These are phyloP conservation scores for Ascosphaera apis DNA, from an alignment of 2,329 filamentous ascomycete genomes.

Conservation along the genomic window DNA sequence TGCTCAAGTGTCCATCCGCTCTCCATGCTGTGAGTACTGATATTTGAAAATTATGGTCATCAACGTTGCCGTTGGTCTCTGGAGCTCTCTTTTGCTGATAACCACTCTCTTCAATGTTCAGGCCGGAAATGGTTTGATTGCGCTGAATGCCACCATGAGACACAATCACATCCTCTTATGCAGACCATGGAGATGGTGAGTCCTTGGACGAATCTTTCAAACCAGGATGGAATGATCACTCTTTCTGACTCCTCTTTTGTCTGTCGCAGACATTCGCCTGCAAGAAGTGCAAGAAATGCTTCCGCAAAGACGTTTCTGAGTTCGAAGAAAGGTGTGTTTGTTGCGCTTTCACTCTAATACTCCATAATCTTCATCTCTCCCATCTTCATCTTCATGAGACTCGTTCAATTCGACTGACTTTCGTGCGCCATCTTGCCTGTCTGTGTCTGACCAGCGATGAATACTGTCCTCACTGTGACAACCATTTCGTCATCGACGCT, in stretches of 20 bases:
- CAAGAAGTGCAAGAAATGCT: slow-evolving; percentile 98
- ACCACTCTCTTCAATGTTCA: too few relatives aligned
- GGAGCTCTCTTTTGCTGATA: too few relatives aligned
- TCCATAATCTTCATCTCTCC: background rate
- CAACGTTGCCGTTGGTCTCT: too few relatives aligned
- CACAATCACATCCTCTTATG: slow-evolving; percentile 50
- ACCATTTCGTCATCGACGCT: slow-evolving; percentile 90
- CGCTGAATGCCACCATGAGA: slow-evolving; percentile 74
- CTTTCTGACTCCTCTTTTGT: background rate
- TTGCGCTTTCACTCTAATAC: background rate
- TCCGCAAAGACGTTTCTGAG: slow-evolving; percentile 76
- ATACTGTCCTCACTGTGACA: slow-evolving; percentile 97
- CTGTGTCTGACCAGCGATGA: slow-evolving; percentile 41
- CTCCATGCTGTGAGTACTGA: slow-evolving; percentile 58
- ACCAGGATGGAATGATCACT: background rate
- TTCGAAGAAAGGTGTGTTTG: slow-evolving; percentile 53
- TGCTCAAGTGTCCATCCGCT: slow-evolving; percentile 88
- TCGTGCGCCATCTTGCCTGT: too few relatives aligned
- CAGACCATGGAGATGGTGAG: slow-evolving; percentile 61
- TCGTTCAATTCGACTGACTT: too few relatives aligned
- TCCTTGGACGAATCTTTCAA: background rate
- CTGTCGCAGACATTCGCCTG: slow-evolving; percentile 47
- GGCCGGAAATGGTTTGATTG: slow-evolving; percentile 98
- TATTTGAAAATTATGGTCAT: too few relatives aligned
- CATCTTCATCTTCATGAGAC: too few relatives aligned